These are phyloP conservation scores for Scheffersomyces parashehatae DNA, from an alignment of 1,139 yeast species.

Conservation along the genomic window DNA sequence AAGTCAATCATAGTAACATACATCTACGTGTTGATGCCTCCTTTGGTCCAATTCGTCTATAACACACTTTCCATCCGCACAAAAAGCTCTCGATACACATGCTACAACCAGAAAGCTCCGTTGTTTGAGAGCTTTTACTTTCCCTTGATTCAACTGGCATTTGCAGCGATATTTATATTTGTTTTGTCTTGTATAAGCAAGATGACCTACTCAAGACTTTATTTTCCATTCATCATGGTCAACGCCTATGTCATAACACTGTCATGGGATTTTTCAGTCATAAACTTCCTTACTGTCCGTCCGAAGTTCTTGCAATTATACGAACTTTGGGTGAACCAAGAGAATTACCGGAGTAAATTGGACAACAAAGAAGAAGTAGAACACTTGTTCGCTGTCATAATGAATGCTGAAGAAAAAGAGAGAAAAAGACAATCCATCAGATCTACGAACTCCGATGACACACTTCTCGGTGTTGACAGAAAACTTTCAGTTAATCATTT, in stretches of 20 bases:
- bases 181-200: constrained; percentile 5
- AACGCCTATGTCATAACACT: background rate
- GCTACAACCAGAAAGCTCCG: no score
- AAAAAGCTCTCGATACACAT: background rate
- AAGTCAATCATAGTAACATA: no score
- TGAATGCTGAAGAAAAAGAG: constrained; percentile 7
- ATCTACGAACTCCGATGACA: constrained; percentile 12
- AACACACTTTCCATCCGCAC: constrained; percentile 11
- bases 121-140: constrained; percentile 13
- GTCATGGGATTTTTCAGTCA: background rate
- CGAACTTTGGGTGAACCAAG: constrained; percentile 16
- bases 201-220: background rate
- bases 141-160: constrained; percentile 13
- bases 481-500: constrained; percentile 7
- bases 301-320: constrained; percentile 13
- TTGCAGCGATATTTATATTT: constrained; percentile 10
- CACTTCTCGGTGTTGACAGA: constrained; percentile 7
- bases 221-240: background rate
- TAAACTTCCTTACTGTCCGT: background rate
- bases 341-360: constrained; percentile 8
- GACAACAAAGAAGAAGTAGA: constrained; percentile 6
- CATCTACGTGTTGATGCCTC: no score
- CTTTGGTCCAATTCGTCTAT: constrained; percentile 10
- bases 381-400: constrained; percentile 9
- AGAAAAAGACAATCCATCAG: constrained; percentile 8